Conservation (phyloP, 768 basidiomycete species). For the Boletus reticuloceps region DNA sequence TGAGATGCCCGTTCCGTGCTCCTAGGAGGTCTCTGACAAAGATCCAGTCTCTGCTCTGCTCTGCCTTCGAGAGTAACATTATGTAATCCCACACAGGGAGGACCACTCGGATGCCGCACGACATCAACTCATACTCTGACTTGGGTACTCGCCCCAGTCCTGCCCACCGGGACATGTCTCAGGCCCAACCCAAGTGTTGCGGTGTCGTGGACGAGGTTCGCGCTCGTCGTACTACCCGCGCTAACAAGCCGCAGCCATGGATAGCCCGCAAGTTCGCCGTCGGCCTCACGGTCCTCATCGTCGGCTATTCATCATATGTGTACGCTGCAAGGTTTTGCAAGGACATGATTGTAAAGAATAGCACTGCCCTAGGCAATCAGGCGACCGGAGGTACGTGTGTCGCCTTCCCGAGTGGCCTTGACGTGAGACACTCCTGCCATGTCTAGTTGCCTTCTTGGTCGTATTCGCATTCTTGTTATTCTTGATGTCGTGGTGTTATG, state of each 20-base stretch:
- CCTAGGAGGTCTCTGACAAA: too few species aligned
- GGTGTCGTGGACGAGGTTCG: slow-evolving; percentile 53
- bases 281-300: slow-evolving; percentile 53
- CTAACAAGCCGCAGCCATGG: slow-evolving; percentile 65
- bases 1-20: too few species aligned
- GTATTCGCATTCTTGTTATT: slow-evolving; percentile 61
- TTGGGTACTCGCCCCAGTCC: not conserved
- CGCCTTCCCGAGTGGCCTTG: not conserved
- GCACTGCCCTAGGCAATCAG: slow-evolving; percentile 44
- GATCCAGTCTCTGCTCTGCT: not conserved
- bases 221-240: slow-evolving; percentile 37
- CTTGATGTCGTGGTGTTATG: slow-evolving; percentile 80
- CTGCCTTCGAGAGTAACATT: not conserved
- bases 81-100: slow-evolving; percentile 19
- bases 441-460: slow-evolving; percentile 61
- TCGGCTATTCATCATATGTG: slow-evolving; percentile 72
- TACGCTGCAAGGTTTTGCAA: slow-evolving; percentile 71
- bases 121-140: not conserved
- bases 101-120: not conserved
- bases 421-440: slow-evolving; percentile 3
- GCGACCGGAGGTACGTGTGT: slow-evolving; percentile 63
- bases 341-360: slow-evolving; percentile 57
- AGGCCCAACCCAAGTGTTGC: slow-evolving; percentile 35
- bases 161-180: slow-evolving; percentile 15
- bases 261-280: slow-evolving; percentile 68